phyloP scores from a whole-genome alignment of 257 asterid species.

The Fraxinus anomala region DNA sequence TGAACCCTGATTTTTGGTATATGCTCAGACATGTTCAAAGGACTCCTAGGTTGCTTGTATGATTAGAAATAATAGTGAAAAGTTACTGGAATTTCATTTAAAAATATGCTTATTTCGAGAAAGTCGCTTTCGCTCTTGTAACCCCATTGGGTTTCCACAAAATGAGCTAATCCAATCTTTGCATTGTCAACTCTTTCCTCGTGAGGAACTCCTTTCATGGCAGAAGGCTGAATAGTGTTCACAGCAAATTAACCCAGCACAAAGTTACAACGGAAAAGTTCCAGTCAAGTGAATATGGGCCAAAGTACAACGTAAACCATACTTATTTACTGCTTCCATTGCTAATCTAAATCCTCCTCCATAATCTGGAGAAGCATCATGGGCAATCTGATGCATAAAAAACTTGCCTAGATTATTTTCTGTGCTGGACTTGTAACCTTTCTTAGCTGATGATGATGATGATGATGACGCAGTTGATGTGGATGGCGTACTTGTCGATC shows the following conservation, averaged over 20 bases:
- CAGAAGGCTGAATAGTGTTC: conserved; percentile 7
- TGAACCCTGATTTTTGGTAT: neutral
- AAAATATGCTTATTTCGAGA: neutral
- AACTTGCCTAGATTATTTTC: conserved; percentile 86
- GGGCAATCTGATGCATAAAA: conserved; percentile 85
- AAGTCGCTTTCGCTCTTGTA: neutral
- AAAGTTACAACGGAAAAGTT: conserved; percentile 52
- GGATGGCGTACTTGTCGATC: conserved; percentile 27
- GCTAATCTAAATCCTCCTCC: conserved; percentile 91
- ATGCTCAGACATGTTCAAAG: neutral
- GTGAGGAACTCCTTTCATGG: conserved; percentile 34
- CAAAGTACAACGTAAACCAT: conserved; percentile 73
- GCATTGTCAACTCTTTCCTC: conserved; percentile 40
- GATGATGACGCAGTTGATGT: conserved; percentile 32
- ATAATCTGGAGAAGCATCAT: conserved; percentile 85
- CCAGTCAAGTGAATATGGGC: conserved; percentile 72
- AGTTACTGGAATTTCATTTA: neutral
- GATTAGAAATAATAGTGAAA: neutral
- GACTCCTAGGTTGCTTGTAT: neutral
- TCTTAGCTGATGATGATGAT: conserved; percentile 42
- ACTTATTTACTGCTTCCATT: conserved; percentile 74
- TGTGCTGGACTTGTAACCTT: conserved; percentile 65
- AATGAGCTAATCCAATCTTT: conserved; percentile 35
- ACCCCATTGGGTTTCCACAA: conserved; percentile 9
- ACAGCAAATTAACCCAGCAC: neutral